Evolutionary conservation across 2,329 filamentous ascomycete species (phyloP).

Genomic region (Aspergillus calidoustus): DNA sequence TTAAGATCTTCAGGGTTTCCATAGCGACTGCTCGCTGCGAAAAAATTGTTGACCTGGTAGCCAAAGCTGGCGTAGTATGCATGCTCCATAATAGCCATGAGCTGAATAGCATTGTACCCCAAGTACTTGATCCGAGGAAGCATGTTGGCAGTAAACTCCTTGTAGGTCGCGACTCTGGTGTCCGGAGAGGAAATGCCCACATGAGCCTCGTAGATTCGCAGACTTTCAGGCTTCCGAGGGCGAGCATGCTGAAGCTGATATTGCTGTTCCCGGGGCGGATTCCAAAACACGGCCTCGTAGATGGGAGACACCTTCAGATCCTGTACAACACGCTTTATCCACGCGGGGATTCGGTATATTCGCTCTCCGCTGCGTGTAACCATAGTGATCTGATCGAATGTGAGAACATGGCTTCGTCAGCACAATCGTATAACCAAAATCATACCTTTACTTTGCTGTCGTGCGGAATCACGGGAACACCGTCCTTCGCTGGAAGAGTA

Average conservation of each 20-base stretch:
- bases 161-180: conserved; percentile 86
- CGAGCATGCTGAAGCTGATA: conserved; percentile 84
- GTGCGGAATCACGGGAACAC: conserved; percentile 80
- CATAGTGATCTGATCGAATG: conserved; percentile 71
- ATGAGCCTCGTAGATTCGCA: conserved; percentile 97
- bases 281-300: conserved; percentile 97
- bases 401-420: not conserved
- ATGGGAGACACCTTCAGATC: conserved; percentile 86
- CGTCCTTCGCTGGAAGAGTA: conserved; percentile 71
- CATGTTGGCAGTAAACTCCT: conserved; percentile 93
- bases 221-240: conserved; percentile 81
- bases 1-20: conserved; percentile 93
- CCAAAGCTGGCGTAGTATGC: conserved; percentile 99
- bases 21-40: conserved; percentile 94
- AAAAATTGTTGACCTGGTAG: conserved; percentile 99
- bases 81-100: conserved; percentile 99
- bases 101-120: conserved; percentile 95
- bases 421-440: not conserved
- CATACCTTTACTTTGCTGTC: conserved; percentile 93
- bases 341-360: conserved; percentile 87
- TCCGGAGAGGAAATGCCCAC: conserved; percentile 96
- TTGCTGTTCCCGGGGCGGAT: conserved; percentile 74
- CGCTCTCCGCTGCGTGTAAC: conserved; percentile 77
- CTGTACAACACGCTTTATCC: conserved; percentile 97
- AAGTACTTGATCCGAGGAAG: conserved; percentile 86